phyloP scores from a whole-genome alignment of 2,329 filamentous ascomycete genomes.

The Capronia americana region DNA sequence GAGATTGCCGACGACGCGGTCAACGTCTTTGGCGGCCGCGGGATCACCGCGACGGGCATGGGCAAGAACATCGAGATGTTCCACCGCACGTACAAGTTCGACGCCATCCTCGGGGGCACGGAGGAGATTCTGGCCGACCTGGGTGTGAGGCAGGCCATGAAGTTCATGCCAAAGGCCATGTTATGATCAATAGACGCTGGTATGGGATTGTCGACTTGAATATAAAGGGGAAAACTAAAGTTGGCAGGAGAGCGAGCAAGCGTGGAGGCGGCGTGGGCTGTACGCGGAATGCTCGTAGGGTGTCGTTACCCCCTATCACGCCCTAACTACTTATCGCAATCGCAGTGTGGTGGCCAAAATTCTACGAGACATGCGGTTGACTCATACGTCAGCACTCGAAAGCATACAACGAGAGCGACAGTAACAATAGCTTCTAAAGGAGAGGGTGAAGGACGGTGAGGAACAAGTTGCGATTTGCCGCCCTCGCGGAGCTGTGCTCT shows the following conservation, averaged over 20 bases:
- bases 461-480: neutral
- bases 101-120: conserved; percentile 70
- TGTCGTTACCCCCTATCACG: no score
- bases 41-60: conserved; percentile 72
- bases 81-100: conserved; percentile 66
- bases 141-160: conserved; percentile 75
- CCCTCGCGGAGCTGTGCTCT: neutral
- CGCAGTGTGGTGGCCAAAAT: neutral
- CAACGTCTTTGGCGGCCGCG: conserved; percentile 75
- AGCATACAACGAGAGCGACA: neutral
- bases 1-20: conserved; percentile 74
- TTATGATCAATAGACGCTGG: conserved; percentile 48
- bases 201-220: neutral
- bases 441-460: neutral
- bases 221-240: no score
- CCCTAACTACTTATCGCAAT: neutral
- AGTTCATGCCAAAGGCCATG: conserved; percentile 83
- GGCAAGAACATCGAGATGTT: conserved; percentile 74
- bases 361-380: neutral
- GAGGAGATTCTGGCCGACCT: conserved; percentile 77
- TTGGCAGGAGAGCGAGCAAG: no score
- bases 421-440: neutral
- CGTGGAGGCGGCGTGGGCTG: neutral
- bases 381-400: neutral
- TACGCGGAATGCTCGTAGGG: no score